Evolutionary conservation across 225 moss, liverwort and hornwort species (phyloP).

Genomic region (Anthoceros angustus): DNA sequence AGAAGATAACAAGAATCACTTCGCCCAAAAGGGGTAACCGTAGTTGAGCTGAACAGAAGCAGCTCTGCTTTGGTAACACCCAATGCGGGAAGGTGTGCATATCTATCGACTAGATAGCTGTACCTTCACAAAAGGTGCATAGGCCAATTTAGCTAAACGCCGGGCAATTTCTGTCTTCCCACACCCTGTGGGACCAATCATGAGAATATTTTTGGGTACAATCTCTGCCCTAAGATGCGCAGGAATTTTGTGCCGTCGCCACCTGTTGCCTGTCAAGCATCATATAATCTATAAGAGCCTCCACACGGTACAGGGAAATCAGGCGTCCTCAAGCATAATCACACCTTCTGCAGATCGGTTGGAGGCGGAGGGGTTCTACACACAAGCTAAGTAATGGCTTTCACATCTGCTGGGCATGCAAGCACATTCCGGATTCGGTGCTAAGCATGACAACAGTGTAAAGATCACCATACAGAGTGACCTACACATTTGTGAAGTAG

Average conservation of each 20-base stretch:
- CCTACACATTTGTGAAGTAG: slow-evolving; percentile 71
- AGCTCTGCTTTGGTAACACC: too few relatives aligned
- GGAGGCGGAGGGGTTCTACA: too few relatives aligned
- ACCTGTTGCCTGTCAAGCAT: slow-evolving; percentile 47
- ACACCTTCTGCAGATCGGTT: background rate
- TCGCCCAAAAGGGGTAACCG: background rate
- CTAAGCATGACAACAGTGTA: slow-evolving; percentile 15
- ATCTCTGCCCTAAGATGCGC: slow-evolving; percentile 59
- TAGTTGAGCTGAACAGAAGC: background rate
- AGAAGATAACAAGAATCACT: background rate
- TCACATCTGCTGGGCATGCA: background rate
- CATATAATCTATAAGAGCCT: background rate
- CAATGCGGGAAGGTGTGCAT: too few relatives aligned
- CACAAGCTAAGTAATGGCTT: background rate
- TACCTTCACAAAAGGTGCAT: slow-evolving; percentile 92
- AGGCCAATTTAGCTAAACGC: slow-evolving; percentile 77
- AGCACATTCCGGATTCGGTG: background rate
- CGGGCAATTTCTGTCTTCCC: slow-evolving; percentile 92
- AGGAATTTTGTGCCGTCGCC: slow-evolving; percentile 70
- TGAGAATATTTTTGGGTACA: slow-evolving; percentile 88
- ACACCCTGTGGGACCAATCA: slow-evolving; percentile 90
- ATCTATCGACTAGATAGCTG: background rate
- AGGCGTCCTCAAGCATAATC: background rate
- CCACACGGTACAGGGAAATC: background rate
- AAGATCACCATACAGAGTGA: slow-evolving; percentile 40